A percentile compares a stretch with the other conserved stretches of the same genome.
Evolutionary conservation across 2,329 filamentous ascomycete genomes (phyloP).

Genomic region (Gaeumannomyces tritici): DNA sequence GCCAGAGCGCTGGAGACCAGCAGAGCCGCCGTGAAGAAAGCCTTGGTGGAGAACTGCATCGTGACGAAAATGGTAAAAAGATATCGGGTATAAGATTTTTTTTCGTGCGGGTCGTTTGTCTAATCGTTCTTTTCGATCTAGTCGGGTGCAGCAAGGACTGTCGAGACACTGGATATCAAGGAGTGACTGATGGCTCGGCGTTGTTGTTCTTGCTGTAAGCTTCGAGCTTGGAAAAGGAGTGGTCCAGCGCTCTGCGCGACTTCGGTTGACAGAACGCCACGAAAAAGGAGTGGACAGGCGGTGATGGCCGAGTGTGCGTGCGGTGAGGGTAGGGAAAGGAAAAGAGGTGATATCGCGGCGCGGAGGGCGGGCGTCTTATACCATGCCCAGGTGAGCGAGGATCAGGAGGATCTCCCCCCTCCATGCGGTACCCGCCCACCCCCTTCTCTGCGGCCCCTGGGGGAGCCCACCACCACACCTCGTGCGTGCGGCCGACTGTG

Average conservation of each 20-base stretch:
- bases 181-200: neutral
- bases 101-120: neutral
- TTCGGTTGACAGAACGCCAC: neutral
- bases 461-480: neutral
- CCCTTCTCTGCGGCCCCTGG: neutral
- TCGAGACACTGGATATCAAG: neutral
- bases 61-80: neutral
- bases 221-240: slow-evolving; percentile 3
- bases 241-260: slow-evolving; percentile 2
- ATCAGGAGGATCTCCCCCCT: neutral
- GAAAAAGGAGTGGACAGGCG: slow-evolving; percentile 4
- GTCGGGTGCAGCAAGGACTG: neutral
- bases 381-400: neutral
- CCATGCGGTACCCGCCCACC: neutral
- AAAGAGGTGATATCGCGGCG: neutral
- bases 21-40: slow-evolving; percentile 1
- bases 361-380: neutral
- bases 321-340: neutral
- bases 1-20: neutral
- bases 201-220: neutral
- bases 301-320: slow-evolving; percentile 1
- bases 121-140: neutral
- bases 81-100: neutral
- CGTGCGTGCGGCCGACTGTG: neutral
- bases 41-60: slow-evolving; percentile 1